phyloP scores from a whole-genome alignment of 1,139 yeast genomes.

The Suhomyces anneliseae region DNA sequence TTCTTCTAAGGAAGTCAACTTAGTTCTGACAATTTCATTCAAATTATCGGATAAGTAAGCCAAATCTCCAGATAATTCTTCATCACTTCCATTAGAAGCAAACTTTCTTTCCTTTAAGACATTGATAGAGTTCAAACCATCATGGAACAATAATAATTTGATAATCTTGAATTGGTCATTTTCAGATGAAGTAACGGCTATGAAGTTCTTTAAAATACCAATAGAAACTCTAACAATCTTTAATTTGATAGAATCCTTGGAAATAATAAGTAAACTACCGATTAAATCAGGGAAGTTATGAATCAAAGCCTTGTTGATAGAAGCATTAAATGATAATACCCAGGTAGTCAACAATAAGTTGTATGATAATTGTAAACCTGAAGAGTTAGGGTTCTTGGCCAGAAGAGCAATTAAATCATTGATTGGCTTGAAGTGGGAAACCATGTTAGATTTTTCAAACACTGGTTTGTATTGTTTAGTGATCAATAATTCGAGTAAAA shows the following conservation, averaged over 20 bases:
- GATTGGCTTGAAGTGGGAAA: slow-evolving; percentile 56
- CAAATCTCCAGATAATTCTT: slow-evolving; percentile 80
- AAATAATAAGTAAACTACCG: slow-evolving; percentile 44
- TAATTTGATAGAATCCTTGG: slow-evolving; percentile 84
- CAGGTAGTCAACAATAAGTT: slow-evolving; percentile 75
- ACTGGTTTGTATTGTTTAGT: slow-evolving; percentile 56
- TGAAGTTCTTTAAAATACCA: slow-evolving; percentile 67
- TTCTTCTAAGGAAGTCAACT: slow-evolving; percentile 90
- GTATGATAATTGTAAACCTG: slow-evolving; percentile 83
- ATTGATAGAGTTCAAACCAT: slow-evolving; percentile 68
- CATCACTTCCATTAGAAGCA: slow-evolving; percentile 69
- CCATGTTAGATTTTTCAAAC: slow-evolving; percentile 55
- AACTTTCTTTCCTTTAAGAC: slow-evolving; percentile 83
- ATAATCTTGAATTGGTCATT: slow-evolving; percentile 51
- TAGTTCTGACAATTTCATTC: slow-evolving; percentile 65
- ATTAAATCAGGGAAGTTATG: slow-evolving; percentile 63
- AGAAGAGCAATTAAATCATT: slow-evolving; percentile 32
- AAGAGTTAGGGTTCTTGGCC: slow-evolving; percentile 46
- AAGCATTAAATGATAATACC: slow-evolving; percentile 74
- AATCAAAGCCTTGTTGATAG: slow-evolving; percentile 54
- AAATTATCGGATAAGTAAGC: slow-evolving; percentile 55
- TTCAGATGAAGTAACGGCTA: slow-evolving; percentile 32
- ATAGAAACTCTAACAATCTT: slow-evolving; percentile 82
- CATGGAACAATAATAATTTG: slow-evolving; percentile 72
- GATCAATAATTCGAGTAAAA: slow-evolving; percentile 61